Evolutionary conservation across 2,329 filamentous ascomycete species (phyloP), one percentile per base, ranked within the genome.

Genomic region (Apiospora kogelbergensis): DNA sequence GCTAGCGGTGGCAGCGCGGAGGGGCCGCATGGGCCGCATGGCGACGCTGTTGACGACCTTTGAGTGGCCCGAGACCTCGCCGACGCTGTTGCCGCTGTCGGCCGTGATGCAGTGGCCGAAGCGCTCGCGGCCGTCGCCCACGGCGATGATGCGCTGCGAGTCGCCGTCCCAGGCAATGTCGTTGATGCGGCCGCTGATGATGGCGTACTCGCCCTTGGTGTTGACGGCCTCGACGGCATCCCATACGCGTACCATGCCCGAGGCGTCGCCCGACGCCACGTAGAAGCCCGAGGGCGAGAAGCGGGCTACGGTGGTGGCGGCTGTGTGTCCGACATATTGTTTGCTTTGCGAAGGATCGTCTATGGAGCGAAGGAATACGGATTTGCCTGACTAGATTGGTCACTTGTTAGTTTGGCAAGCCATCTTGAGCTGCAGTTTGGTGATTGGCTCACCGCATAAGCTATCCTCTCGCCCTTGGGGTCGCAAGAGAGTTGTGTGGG

Each of bases 141-240:
- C 95, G 3, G 95, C 96, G 76, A 98, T 98, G 77, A 99, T 91
- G 65, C 96, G 91, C 84, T 98, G 95, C 71, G 93, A 97, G 81
- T 99, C 96, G 69, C 95, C 95, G 77, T 98, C 96, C 95, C 96
- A 99, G 1, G 94, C 95, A 73, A 99, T 89, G 79, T 99, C 96
- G 79, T 97, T 97, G 82, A 99, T 95, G 67, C 93, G 91, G 15
- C 96, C 96, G 42, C 93, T 94, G 76, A 98, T 95, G 81, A 98
- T 98, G 77, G 90, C 88, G 81, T 97, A 98, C 81, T 98, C 95
- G 73, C 95, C 93, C 81, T 97, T 97, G 63, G 94, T 97, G 76
- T 91, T 93, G 68, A 86, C 85, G 63, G 94, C 94, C 74, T 94
- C 93, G 68, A 95, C 91, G 15, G 93, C 90, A 80, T 98, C 95